These are phyloP conservation scores for Pseudogymnoascus sp. DNA, from an alignment of 2,329 filamentous ascomycete genomes.

Conservation along the genomic window DNA sequence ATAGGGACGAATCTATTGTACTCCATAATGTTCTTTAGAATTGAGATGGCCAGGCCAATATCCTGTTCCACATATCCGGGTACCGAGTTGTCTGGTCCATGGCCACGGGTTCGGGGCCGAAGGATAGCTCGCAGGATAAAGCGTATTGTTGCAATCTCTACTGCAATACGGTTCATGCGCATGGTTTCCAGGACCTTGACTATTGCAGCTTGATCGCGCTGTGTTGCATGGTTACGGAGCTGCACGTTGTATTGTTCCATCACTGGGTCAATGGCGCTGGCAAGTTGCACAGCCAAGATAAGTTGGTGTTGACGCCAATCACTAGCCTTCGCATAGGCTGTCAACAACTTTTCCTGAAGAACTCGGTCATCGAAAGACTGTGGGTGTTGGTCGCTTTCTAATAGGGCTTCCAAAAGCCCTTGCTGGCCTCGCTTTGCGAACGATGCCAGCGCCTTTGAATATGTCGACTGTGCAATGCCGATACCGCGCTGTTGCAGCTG, in stretches of 20 bases:
- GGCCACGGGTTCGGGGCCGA: constrained; percentile 27
- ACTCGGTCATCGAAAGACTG: constrained; percentile 49
- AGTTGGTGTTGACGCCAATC: constrained; percentile 46
- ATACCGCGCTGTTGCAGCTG: constrained; percentile 57
- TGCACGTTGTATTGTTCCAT: constrained; percentile 38
- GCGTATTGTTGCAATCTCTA: constrained; percentile 37
- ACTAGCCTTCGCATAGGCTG: constrained; percentile 39
- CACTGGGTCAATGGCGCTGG: constrained; percentile 31
- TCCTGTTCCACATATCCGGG: constrained; percentile 27
- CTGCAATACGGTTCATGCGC: constrained; percentile 33
- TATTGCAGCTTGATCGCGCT: constrained; percentile 26
- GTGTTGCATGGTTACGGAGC: constrained; percentile 32
- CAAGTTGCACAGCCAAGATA: constrained; percentile 45
- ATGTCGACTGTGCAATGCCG: constrained; percentile 51
- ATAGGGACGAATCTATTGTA: constrained; percentile 34
- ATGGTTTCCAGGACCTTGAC: constrained; percentile 36
- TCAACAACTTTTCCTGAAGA: constrained; percentile 46
- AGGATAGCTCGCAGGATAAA: constrained; percentile 34
- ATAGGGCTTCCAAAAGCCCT: constrained; percentile 21
- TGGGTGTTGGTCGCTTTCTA: constrained; percentile 54
- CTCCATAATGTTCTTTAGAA: constrained; percentile 39
- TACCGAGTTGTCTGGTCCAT: constrained; percentile 14
- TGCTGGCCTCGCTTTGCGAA: constrained; percentile 50
- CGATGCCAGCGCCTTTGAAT: constrained; percentile 54
- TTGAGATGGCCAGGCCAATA: constrained; percentile 31